Conservation (phyloP, 345 rosid species). For the Syzygium oleosum region DNA sequence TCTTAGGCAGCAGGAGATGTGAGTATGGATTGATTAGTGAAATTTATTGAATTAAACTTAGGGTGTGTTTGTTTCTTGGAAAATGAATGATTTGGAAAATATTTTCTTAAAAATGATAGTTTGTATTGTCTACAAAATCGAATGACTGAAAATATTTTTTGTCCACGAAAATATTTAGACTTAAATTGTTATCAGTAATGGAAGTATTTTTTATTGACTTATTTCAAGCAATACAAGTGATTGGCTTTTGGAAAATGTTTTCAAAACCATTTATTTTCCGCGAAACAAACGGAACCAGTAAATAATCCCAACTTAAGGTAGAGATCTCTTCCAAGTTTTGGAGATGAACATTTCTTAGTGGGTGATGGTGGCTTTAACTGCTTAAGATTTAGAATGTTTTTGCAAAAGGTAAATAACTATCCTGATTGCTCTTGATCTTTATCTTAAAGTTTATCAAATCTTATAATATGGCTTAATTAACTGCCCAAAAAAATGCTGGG, state of each 20-base stretch:
- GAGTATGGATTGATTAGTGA: conserved; percentile 21
- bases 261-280: no score
- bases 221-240: no score
- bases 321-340: not conserved
- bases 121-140: no score
- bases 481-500: not conserved
- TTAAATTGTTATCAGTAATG: no score
- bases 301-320: not conserved
- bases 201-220: no score
- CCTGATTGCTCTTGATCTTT: not conserved
- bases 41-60: not conserved
- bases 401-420: not conserved
- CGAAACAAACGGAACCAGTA: no score
- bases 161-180: no score
- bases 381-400: not conserved
- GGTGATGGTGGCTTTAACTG: not conserved
- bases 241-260: no score
- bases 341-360: not conserved
- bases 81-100: no score
- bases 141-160: no score
- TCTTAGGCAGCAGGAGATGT: conserved; percentile 56
- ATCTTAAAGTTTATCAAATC: not conserved
- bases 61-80: no score
- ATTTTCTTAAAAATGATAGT: no score
- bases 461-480: not conserved